These are phyloP conservation scores for Xylariaceae sp. DNA, from an alignment of 2,329 filamentous ascomycete genomes.

Conservation along the genomic window DNA sequence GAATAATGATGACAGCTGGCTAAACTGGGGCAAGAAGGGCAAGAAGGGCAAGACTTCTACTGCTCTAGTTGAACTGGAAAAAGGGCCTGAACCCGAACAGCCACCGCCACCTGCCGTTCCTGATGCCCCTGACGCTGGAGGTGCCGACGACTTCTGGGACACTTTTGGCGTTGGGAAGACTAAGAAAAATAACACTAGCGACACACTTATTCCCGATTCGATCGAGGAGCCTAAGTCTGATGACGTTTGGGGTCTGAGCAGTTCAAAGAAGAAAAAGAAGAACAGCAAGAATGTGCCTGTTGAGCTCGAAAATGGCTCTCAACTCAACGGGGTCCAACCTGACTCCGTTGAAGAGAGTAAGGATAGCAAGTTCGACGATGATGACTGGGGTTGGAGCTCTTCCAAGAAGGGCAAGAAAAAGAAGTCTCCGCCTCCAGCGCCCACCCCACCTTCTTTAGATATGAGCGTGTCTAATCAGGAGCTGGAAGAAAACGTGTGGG, in stretches of 20 bases:
- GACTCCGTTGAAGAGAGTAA: slow-evolving; percentile 49
- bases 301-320: slow-evolving; percentile 50
- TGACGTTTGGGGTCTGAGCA: slow-evolving; percentile 41
- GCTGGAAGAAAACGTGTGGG: slow-evolving; percentile 41
- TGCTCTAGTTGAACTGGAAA: slow-evolving; percentile 29
- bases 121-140: slow-evolving; percentile 23
- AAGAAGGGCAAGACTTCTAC: slow-evolving; percentile 32
- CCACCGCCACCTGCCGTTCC: slow-evolving; percentile 18
- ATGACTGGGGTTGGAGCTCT: slow-evolving; percentile 48
- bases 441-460: slow-evolving; percentile 52
- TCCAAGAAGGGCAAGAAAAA: slow-evolving; percentile 45
- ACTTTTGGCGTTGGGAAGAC: slow-evolving; percentile 20
- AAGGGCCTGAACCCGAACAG: slow-evolving; percentile 18
- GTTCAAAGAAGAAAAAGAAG: slow-evolving; percentile 54
- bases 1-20: slow-evolving; percentile 22
- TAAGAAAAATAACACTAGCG: slow-evolving; percentile 34
- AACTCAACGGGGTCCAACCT: slow-evolving; percentile 50
- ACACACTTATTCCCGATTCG: slow-evolving; percentile 43
- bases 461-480: slow-evolving; percentile 38
- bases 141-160: slow-evolving; percentile 28
- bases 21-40: slow-evolving; percentile 34
- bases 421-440: slow-evolving; percentile 51
- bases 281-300: slow-evolving; percentile 53
- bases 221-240: slow-evolving; percentile 48
- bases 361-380: slow-evolving; percentile 47